Evolutionary conservation across 2,329 filamentous ascomycete genomes (phyloP).

Genomic region (Colletotrichum navitas): DNA sequence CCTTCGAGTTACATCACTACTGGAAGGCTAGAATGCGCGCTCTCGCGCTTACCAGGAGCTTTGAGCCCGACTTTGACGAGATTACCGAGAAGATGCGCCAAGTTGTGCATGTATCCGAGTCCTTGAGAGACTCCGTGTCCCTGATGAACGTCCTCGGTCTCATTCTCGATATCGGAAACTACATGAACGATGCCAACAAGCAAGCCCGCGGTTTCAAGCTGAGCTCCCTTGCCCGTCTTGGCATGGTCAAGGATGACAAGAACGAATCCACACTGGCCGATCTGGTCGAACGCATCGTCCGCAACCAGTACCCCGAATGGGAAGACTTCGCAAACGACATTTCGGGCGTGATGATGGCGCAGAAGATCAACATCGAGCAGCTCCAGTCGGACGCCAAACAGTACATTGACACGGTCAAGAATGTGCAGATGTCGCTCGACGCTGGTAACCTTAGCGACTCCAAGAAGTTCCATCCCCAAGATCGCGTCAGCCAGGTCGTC

Average conservation of each 20-base stretch:
- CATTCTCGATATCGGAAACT: constrained; percentile 98
- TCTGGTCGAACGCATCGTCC: constrained; percentile 94
- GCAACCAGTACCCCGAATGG: constrained; percentile 97
- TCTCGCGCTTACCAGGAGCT: constrained; percentile 84
- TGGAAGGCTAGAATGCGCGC: constrained; percentile 99
- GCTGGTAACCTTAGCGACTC: constrained; percentile 94
- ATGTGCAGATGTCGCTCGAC: constrained; percentile 92
- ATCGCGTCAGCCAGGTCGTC: constrained; percentile 91
- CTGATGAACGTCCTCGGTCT: constrained; percentile 96
- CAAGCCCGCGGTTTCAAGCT: constrained; percentile 98
- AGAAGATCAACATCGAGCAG: constrained; percentile 96
- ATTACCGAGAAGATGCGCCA: constrained; percentile 87
- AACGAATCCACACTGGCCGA: constrained; percentile 97
- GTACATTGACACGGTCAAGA: constrained; percentile 95
- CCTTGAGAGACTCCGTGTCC: constrained; percentile 88
- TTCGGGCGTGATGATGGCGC: constrained; percentile 77
- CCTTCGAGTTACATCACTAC: constrained; percentile 95
- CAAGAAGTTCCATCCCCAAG: constrained; percentile 97
- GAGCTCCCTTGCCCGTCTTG: constrained; percentile 89
- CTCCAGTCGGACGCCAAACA: constrained; percentile 87
- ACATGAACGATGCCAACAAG: constrained; percentile 99
- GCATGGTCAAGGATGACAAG: constrained; percentile 99
- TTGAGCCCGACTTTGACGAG: constrained; percentile 91
- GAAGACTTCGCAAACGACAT: constrained; percentile 91
- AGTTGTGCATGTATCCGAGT: constrained; percentile 89